Evolutionary conservation across 164 flowering plant species (phyloP), one percentile per base, ranked within the genome.

Genomic region (Protea cynaroides): DNA sequence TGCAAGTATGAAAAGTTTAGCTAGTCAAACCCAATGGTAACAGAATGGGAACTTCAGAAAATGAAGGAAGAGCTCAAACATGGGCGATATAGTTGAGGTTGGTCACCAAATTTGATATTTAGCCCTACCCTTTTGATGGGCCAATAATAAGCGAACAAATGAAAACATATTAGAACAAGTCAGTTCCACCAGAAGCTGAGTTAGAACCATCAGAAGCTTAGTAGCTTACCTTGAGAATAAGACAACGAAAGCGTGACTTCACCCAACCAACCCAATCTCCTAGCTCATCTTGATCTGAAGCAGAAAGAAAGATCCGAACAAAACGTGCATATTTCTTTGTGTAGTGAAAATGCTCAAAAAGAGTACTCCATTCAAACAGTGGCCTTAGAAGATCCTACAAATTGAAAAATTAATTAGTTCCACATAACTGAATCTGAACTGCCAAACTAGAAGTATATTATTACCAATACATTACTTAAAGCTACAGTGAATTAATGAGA

Each of bases 241-340:
- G 86, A 73, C 56, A 29, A 46, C 69, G 83, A 57, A 85, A 80
- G 36, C 86, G 85, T 50, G 86, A 83, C 71, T 80, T 85, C 55
- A 83, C 84, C 85, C 84, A 81, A 52, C 87, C 90, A 19, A 77
- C 79, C 89, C 90, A 85, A 55, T 79, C 76, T 36, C 76, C 75
- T 18, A 83, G 68, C 55, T 64, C 71, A 50, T 76, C 78, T n/a
- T 69, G 63, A 62, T 66, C 54, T 47, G 76, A 29, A 57, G 82
- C 71, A 1, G 79, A 74, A 54, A 84, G 78, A 58, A 70, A 72
- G 40, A 84, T 79, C 59, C 75, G 80, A 61, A 77, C 72, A 76
- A 85, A 83, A n/a, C 73, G 66, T 3, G 69, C 25, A 61, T 83
- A 82, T 25, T 51, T 74, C 66, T 68, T 72, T 21, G 76, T 49